These are phyloP conservation scores for Boechera retrofracta DNA, from an alignment of 345 rosid species.

Conservation along the genomic window DNA sequence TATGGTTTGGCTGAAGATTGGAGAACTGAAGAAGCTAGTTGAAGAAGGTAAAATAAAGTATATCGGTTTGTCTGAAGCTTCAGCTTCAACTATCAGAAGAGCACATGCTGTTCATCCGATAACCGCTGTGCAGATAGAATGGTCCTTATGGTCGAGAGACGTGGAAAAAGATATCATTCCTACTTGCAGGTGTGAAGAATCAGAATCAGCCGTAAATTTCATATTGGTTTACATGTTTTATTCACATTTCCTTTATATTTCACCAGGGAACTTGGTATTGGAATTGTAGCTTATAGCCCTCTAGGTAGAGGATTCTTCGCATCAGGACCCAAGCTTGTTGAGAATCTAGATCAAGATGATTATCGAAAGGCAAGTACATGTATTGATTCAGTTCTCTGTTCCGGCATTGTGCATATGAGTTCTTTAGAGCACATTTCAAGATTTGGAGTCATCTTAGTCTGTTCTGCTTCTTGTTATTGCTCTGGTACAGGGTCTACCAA, in stretches of 20 bases:
- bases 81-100: slow-evolving; percentile 78
- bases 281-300: slow-evolving; percentile 80
- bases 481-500: slow-evolving; percentile 49
- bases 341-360: slow-evolving; percentile 50
- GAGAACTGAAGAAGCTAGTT: slow-evolving; percentile 75
- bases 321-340: slow-evolving; percentile 61
- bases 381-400: slow-evolving; percentile 6
- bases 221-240: background rate
- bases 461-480: background rate
- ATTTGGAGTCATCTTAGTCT: background rate
- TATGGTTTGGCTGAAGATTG: slow-evolving; percentile 39
- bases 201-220: background rate
- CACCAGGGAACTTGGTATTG: slow-evolving; percentile 73
- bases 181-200: slow-evolving; percentile 28
- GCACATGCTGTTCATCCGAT: slow-evolving; percentile 84
- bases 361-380: slow-evolving; percentile 49
- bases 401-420: background rate
- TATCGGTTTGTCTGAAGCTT: slow-evolving; percentile 74
- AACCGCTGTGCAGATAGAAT: slow-evolving; percentile 72
- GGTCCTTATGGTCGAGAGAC: slow-evolving; percentile 87
- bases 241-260: background rate
- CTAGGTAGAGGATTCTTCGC: slow-evolving; percentile 75
- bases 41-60: slow-evolving; percentile 83
- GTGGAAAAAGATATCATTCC: slow-evolving; percentile 73
- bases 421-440: background rate